phyloP scores from a whole-genome alignment of 1,284 basidiomycete genomes.

The Macrocystidia cucumis region DNA sequence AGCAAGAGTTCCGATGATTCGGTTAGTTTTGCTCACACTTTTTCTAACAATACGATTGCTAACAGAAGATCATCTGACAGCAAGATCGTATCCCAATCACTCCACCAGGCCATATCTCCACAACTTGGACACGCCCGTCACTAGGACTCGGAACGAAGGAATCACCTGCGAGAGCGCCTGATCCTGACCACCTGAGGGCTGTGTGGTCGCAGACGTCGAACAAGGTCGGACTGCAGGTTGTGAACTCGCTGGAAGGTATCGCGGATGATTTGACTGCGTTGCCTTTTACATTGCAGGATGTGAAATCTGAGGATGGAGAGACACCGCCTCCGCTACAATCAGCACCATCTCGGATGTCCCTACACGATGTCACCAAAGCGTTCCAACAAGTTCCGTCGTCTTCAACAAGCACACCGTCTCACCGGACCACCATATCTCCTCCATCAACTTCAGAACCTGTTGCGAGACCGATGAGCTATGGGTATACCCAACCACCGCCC shows the following conservation, averaged over 20 bases:
- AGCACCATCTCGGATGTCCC: slow-evolving; percentile 64
- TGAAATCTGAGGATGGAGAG: slow-evolving; percentile 74
- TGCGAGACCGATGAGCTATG: slow-evolving; percentile 26
- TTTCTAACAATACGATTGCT: slow-evolving; percentile 3
- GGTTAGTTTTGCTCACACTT: slow-evolving; percentile 22
- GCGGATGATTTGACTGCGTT: slow-evolving; percentile 69
- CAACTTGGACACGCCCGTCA: slow-evolving; percentile 59
- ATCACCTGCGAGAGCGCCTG: slow-evolving; percentile 54
- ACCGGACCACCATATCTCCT: slow-evolving; percentile 40
- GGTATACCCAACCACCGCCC: slow-evolving; percentile 23
- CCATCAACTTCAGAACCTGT: slow-evolving; percentile 37
- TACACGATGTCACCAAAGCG: slow-evolving; percentile 72
- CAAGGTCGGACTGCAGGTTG: slow-evolving; percentile 48
- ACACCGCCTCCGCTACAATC: slow-evolving; percentile 63
- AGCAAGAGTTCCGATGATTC: slow-evolving; percentile 40
- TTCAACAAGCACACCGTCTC: slow-evolving; percentile 33
- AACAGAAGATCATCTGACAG: slow-evolving; percentile 21
- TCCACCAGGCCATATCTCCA: slow-evolving; percentile 36
- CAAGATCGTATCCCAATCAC: slow-evolving; percentile 38
- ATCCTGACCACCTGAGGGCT: slow-evolving; percentile 73
- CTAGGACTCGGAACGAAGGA: slow-evolving; percentile 54
- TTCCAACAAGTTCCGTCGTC: slow-evolving; percentile 76
- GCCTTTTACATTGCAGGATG: slow-evolving; percentile 71
- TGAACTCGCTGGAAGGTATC: slow-evolving; percentile 76
- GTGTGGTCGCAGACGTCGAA: slow-evolving; percentile 77